A percentile compares a stretch with the other conserved stretches of the same genome.
These are phyloP conservation scores for Nakazawaea holstii DNA, from an alignment of 805 yeast species.

Conservation along the genomic window DNA sequence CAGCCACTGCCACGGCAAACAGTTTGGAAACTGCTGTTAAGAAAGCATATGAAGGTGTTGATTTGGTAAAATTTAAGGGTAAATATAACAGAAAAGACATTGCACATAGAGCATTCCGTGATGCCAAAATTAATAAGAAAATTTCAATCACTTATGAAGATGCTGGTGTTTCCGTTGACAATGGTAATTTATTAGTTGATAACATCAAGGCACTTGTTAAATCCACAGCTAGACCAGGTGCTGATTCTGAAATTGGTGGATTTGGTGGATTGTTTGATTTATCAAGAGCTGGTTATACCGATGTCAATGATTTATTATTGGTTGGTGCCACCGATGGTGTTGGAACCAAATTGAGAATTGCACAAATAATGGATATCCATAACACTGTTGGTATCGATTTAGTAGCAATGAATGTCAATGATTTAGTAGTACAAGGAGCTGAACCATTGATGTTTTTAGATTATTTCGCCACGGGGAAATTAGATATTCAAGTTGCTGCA, in stretches of 20 bases:
- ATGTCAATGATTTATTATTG: constrained; percentile 68
- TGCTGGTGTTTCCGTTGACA: constrained; percentile 97
- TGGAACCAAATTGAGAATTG: constrained; percentile 93
- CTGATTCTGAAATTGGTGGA: constrained; percentile 98
- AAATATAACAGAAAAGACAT: constrained; percentile 89
- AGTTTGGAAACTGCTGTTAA: constrained; percentile 76
- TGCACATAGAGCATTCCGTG: constrained; percentile 92
- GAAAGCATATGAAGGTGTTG: constrained; percentile 82
- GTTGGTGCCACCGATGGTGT: constrained; percentile 99
- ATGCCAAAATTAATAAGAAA: constrained; percentile 24
- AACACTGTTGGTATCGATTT: constrained; percentile 98
- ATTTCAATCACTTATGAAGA: constrained; percentile 78
- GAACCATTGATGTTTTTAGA: constrained; percentile 94
- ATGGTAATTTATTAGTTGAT: constrained; percentile 87
- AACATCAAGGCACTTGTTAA: constrained; percentile 86
- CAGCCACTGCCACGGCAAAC: constrained; percentile 80
- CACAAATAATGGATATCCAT: constrained; percentile 83
- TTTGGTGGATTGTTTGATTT: constrained; percentile 96
- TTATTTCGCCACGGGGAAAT: constrained; percentile 92
- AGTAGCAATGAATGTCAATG: constrained; percentile 99
- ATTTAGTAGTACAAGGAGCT: constrained; percentile 97
- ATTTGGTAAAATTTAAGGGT: constrained; percentile 61
- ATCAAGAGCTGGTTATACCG: constrained; percentile 75
- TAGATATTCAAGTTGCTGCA: constrained; percentile 79
- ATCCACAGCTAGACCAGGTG: constrained; percentile 91